These are phyloP conservation scores for Blastomyces gilchristii DNA, from an alignment of 2,329 filamentous ascomycete species.

Conservation along the genomic window DNA sequence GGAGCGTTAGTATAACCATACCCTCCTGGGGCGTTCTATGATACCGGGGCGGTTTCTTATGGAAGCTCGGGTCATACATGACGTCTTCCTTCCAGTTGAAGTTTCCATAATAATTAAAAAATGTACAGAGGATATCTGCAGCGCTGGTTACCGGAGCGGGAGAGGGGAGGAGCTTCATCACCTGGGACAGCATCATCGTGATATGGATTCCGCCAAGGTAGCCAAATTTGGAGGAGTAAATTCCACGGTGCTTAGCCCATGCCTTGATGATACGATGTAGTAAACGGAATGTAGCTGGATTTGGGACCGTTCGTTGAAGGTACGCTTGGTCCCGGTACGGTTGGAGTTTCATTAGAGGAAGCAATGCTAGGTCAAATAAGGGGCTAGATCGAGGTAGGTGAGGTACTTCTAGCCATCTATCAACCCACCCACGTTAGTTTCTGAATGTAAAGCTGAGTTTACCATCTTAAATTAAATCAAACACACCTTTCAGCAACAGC, in stretches of 20 bases:
- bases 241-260: constrained; percentile 52
- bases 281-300: constrained; percentile 47
- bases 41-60: constrained; percentile 33
- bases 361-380: constrained; percentile 46
- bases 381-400: constrained; percentile 42
- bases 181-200: constrained; percentile 48
- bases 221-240: constrained; percentile 57
- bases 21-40: constrained; percentile 49
- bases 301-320: constrained; percentile 50
- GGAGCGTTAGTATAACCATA: constrained; percentile 53
- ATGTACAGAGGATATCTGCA: constrained; percentile 46
- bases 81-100: constrained; percentile 50
- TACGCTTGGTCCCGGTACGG: constrained; percentile 53
- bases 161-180: constrained; percentile 48
- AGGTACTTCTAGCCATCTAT: constrained; percentile 30
- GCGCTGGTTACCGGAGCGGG: constrained; percentile 25
- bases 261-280: constrained; percentile 51
- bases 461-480: not conserved
- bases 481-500: constrained; percentile 42
- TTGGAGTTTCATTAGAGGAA: constrained; percentile 53
- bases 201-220: constrained; percentile 57
- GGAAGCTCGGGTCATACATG: constrained; percentile 52
- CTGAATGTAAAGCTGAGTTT: not conserved
- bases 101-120: constrained; percentile 53
- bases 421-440: not conserved